Percentiles rank a stretch among this genome's conserved stretches.
Conservation (phyloP, 768 basidiomycete species). For the Podaxis sp. region DNA sequence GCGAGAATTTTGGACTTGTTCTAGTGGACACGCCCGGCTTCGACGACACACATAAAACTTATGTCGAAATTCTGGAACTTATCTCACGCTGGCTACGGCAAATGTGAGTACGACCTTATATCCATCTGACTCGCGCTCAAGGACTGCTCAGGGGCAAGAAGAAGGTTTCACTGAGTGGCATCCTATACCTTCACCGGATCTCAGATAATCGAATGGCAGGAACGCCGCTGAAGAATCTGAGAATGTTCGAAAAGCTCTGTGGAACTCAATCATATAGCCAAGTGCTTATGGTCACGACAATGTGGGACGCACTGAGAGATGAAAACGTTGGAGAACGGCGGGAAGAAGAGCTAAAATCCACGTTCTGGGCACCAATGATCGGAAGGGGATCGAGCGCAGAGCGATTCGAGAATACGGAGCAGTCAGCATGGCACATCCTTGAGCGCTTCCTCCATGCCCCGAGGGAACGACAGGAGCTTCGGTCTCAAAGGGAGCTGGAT, state of each 20-base stretch:
- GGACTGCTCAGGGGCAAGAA: not conserved
- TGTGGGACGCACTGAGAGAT: slow-evolving; percentile 29
- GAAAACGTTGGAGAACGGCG: slow-evolving; percentile 3
- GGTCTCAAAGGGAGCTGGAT: slow-evolving; percentile 20
- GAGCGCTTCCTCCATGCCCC: not conserved
- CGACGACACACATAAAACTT: slow-evolving; percentile 23
- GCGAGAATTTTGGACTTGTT: slow-evolving; percentile 14
- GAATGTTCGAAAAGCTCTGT: slow-evolving; percentile 34
- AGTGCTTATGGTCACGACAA: slow-evolving; percentile 35
- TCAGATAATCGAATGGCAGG: slow-evolving; percentile 32
- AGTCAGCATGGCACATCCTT: slow-evolving; percentile 3
- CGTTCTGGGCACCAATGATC: slow-evolving; percentile 18
- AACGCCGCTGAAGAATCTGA: slow-evolving; percentile 25
- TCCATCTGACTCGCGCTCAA: not conserved
- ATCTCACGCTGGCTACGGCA: slow-evolving; percentile 26
- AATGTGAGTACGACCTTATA: not conserved
- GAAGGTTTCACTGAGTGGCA: slow-evolving; percentile 22
- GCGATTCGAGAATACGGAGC: not conserved
- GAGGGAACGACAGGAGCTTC: not conserved
- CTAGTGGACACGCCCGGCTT: slow-evolving; percentile 31
- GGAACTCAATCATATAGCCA: slow-evolving; percentile 28
- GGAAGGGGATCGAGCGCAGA: slow-evolving; percentile 8
- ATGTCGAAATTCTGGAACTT: slow-evolving; percentile 23
- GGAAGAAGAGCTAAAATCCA: slow-evolving; percentile 17
- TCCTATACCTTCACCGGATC: slow-evolving; percentile 35